phyloP scores from a whole-genome alignment of 2,329 filamentous ascomycete genomes.

The Pseudogymnoascus sp. region DNA sequence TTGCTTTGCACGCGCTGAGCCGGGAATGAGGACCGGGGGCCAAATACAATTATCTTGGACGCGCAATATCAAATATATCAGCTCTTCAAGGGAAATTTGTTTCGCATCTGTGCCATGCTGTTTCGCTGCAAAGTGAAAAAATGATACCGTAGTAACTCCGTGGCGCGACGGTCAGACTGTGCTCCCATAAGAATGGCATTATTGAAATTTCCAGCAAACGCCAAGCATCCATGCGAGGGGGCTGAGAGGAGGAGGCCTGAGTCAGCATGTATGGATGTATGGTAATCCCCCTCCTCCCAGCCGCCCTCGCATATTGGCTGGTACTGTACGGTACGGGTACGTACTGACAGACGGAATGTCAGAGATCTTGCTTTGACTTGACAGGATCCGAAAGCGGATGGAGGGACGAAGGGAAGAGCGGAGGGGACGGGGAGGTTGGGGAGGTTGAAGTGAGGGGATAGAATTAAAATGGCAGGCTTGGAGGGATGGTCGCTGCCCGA shows the following conservation, averaged over 20 bases:
- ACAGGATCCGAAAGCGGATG: not conserved
- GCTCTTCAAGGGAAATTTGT: constrained; percentile 1
- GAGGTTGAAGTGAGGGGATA: not conserved
- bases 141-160: not conserved
- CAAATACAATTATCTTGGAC: not conserved
- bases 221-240: not conserved
- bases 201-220: not conserved
- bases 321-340: not conserved
- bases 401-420: not conserved
- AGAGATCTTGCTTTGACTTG: not conserved
- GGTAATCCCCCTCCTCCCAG: not conserved
- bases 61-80: constrained; percentile 4
- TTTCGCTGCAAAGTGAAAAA: not conserved
- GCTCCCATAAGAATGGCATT: constrained; percentile 1
- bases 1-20: not conserved
- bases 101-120: not conserved
- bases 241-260: not conserved
- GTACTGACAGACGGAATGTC: not conserved
- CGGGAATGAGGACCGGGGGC: not conserved
- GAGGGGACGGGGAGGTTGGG: not conserved
- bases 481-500: not conserved
- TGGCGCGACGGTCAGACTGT: not conserved
- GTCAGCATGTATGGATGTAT: not conserved
- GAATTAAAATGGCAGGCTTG: not conserved
- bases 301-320: not conserved